phyloP scores from a whole-genome alignment of 2,329 filamentous ascomycete species.

The Botrytis medusae region DNA sequence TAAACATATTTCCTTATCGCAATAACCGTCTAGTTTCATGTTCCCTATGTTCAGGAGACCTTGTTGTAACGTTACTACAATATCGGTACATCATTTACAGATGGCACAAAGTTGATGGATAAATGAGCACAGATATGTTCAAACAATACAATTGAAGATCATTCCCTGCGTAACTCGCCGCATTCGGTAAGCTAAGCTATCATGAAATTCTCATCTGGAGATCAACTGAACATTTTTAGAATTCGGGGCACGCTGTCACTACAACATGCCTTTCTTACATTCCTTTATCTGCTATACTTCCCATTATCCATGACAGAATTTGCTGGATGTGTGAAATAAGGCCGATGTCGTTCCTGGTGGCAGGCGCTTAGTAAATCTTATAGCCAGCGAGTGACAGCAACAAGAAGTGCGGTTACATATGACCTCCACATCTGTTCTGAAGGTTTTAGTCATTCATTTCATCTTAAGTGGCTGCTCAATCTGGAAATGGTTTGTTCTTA shows the following conservation, averaged over 20 bases:
- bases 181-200: background rate
- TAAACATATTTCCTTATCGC: background rate
- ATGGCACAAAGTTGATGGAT: background rate
- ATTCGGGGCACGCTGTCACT: background rate
- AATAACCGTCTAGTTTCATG: background rate
- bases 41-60: conserved; percentile 1
- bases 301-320: background rate
- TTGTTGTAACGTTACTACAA: conserved; percentile 2
- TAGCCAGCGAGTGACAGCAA: background rate
- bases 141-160: background rate
- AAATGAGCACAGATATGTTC: background rate
- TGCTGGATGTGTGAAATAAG: background rate
- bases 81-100: background rate
- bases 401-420: background rate
- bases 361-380: background rate
- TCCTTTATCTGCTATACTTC: background rate
- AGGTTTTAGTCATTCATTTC: background rate
- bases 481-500: background rate
- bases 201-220: background rate
- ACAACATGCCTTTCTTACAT: background rate
- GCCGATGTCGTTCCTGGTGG: background rate
- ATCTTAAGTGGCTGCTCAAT: background rate
- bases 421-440: background rate
- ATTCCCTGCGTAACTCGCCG: background rate
- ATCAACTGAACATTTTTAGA: background rate